phyloP scores from a whole-genome alignment of 176 grass and related monocot genomes.

The Chloris gayana region DNA sequence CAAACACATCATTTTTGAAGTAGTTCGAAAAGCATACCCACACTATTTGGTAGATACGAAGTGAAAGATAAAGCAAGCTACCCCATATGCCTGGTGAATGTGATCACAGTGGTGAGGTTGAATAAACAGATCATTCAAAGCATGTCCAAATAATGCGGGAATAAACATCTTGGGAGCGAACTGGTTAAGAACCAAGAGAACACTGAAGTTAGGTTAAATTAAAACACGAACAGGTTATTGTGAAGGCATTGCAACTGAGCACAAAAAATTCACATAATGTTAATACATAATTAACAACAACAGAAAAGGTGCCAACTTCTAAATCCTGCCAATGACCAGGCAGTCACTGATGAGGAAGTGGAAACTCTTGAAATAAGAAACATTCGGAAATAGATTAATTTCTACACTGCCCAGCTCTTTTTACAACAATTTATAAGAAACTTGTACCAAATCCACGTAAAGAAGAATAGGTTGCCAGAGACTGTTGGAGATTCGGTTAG shows the following conservation, averaged over 20 bases:
- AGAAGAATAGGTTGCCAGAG: background rate
- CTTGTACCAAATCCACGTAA: background rate
- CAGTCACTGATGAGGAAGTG: conserved; percentile 4
- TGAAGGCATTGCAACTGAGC: conserved; percentile 19
- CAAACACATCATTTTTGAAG: conserved; percentile 9
- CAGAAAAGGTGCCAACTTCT: background rate
- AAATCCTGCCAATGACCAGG: conserved; percentile 18
- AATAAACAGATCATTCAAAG: conserved; percentile 89
- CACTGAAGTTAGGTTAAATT: conserved; percentile 25
- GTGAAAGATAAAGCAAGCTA: conserved; percentile 32
- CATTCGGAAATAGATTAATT: background rate
- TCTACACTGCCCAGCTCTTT: background rate
- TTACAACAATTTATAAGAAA: background rate
- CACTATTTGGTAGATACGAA: background rate
- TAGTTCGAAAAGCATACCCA: background rate
- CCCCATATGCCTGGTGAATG: conserved; percentile 87
- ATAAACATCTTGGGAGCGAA: conserved; percentile 83
- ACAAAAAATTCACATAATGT: background rate
- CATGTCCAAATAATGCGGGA: conserved; percentile 94
- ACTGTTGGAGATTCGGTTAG: background rate
- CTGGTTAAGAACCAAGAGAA: conserved; percentile 54
- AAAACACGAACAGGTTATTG: background rate
- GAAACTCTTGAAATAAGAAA: background rate
- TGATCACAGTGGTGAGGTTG: conserved; percentile 82
- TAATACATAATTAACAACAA: background rate